phyloP scores from a whole-genome alignment of 331 rosid species.

The Arachis monticola region DNA sequence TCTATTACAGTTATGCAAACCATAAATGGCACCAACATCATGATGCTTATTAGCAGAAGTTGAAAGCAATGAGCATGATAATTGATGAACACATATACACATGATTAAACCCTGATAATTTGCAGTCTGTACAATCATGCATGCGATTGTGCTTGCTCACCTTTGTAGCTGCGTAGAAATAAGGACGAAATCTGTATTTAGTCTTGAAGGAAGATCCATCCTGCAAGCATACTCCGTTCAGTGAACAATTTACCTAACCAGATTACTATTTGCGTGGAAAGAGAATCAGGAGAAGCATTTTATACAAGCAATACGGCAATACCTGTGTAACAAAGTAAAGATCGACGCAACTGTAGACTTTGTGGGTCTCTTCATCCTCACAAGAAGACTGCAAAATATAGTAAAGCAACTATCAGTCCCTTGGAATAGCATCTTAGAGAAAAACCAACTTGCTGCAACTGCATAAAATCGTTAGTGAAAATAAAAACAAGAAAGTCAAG shows the following conservation, averaged over 20 bases:
- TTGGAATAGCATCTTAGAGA: not conserved
- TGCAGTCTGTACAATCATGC: not conserved
- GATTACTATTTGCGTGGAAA: constrained; percentile 6
- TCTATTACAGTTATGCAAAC: constrained; percentile 48
- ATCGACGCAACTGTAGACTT: constrained; percentile 76
- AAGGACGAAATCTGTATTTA: constrained; percentile 85
- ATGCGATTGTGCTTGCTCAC: constrained; percentile 42
- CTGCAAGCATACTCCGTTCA: constrained; percentile 58
- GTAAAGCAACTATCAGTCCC: constrained; percentile 40
- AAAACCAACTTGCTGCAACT: constrained; percentile 27
- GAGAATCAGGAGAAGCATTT: constrained; percentile 17
- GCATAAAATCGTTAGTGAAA: not conserved
- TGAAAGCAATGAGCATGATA: constrained; percentile 5
- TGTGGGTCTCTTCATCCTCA: constrained; percentile 76
- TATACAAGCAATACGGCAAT: constrained; percentile 46
- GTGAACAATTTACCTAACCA: constrained; percentile 31
- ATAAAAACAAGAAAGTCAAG: not conserved
- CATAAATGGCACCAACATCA: constrained; percentile 28
- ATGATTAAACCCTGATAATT: constrained; percentile 15
- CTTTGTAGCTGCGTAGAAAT: constrained; percentile 89
- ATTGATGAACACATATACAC: constrained; percentile 13
- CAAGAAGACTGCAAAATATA: constrained; percentile 78
- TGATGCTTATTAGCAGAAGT: constrained; percentile 3
- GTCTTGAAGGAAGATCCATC: constrained; percentile 92
- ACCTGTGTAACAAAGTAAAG: constrained; percentile 96